Conservation (phyloP, 495 filamentous ascomycete species). For the Terfezia boudieri region DNA sequence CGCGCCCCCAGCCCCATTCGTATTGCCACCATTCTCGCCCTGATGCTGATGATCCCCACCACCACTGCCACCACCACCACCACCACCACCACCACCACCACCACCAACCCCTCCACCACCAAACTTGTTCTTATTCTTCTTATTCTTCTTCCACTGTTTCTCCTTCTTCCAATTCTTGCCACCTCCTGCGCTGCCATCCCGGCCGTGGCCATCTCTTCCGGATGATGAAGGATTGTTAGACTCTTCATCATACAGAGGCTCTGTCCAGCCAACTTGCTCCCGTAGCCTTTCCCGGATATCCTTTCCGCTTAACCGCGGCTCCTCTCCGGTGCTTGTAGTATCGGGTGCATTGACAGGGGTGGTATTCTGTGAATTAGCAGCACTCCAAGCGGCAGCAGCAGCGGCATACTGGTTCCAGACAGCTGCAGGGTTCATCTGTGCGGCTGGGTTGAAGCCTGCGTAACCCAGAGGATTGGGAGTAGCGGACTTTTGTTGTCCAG, state of each 20-base stretch:
- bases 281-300: neutral
- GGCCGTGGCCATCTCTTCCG: neutral
- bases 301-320: neutral
- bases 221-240: neutral
- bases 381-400: neutral
- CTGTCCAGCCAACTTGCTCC: neutral
- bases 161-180: neutral
- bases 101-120: no score
- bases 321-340: no score
- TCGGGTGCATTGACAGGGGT: no score
- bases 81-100: no score
- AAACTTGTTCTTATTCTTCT: neutral
- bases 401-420: neutral
- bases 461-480: no score
- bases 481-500: neutral
- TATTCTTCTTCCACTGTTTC: neutral
- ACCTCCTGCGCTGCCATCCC: neutral
- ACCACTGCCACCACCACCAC: no score
- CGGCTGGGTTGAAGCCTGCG: neutral
- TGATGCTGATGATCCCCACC: neutral
- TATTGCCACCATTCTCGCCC: neutral
- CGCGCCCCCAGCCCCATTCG: neutral
- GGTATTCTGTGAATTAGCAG: no score
- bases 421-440: neutral
- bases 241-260: neutral